Percentiles rank a stretch among this genome's conserved stretches.
phyloP scores from a whole-genome alignment of 805 yeast genomes.

The Alloascoidea hylecoeti region DNA sequence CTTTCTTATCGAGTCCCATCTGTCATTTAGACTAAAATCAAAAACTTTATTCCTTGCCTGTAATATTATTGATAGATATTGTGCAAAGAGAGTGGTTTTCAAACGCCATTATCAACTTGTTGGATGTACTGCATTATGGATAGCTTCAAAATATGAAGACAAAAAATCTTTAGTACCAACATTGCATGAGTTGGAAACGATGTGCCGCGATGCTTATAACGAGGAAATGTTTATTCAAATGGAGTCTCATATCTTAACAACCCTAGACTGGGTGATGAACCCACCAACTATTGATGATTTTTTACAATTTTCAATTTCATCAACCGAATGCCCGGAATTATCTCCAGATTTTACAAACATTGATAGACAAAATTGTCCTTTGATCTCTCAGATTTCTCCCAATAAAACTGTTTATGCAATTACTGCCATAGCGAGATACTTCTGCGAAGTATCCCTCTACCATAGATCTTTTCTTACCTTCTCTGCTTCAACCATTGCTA shows the following conservation, averaged over 20 bases:
- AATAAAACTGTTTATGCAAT: not conserved
- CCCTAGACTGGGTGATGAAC: conserved; percentile 58
- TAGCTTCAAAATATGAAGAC: conserved; percentile 75
- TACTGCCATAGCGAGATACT: conserved; percentile 14
- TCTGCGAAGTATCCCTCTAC: conserved; percentile 21
- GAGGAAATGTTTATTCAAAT: conserved; percentile 53
- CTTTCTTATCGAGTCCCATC: conserved; percentile 55
- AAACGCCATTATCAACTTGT: conserved; percentile 83
- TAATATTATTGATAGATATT: conserved; percentile 78
- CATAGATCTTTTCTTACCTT: conserved; percentile 14
- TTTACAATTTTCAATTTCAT: conserved; percentile 13
- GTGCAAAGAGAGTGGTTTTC: conserved; percentile 74
- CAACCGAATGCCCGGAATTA: too few species aligned
- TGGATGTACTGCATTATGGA: conserved; percentile 86
- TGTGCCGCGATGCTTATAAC: conserved; percentile 56
- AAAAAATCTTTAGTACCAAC: conserved; percentile 66
- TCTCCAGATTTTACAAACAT: not conserved
- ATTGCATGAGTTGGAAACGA: conserved; percentile 50
- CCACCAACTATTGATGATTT: conserved; percentile 45
- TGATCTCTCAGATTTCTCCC: not conserved
- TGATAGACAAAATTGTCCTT: not conserved
- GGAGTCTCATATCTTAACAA: conserved; percentile 63
- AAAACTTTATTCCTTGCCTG: conserved; percentile 58
- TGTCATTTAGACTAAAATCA: conserved; percentile 45
- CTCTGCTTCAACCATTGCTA: conserved; percentile 17